A percentile compares a stretch with the other conserved stretches of the same genome.
phyloP scores from a whole-genome alignment of 1,284 basidiomycete species.

The Anthracocystis walkeri region DNA sequence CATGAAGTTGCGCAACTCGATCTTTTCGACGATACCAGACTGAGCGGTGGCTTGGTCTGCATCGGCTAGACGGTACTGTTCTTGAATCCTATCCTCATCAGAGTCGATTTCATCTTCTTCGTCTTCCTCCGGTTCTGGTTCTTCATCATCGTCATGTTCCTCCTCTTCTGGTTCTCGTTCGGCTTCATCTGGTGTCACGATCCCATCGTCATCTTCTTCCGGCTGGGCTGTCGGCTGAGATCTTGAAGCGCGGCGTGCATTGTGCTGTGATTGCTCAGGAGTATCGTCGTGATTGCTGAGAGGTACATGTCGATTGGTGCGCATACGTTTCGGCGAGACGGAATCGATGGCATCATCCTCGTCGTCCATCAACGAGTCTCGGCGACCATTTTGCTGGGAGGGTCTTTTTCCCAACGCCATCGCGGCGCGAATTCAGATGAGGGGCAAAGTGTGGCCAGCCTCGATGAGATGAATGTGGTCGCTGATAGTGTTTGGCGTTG shows the following conservation, averaged over 20 bases:
- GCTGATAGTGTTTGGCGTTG: no score
- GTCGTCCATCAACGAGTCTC: slow-evolving; percentile 17
- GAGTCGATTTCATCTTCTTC: slow-evolving; percentile 39
- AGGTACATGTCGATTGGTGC: slow-evolving; percentile 10
- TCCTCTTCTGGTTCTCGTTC: slow-evolving; percentile 10
- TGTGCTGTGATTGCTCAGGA: slow-evolving; percentile 7
- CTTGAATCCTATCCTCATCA: slow-evolving; percentile 31
- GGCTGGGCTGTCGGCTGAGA: slow-evolving; percentile 6
- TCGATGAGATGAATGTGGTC: no score
- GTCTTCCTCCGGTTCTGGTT: slow-evolving; percentile 21
- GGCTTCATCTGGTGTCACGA: slow-evolving; percentile 69
- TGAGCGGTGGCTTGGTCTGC: slow-evolving; percentile 34
- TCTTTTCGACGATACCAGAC: slow-evolving; percentile 85
- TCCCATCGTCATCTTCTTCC: slow-evolving; percentile 73
- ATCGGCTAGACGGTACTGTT: slow-evolving; percentile 23
- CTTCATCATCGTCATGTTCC: slow-evolving; percentile 16
- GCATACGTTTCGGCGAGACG: slow-evolving; percentile 34
- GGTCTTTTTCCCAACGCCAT: slow-evolving; percentile 40
- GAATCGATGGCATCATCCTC: slow-evolving; percentile 34
- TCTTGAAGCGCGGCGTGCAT: neutral
- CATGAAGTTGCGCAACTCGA: slow-evolving; percentile 95
- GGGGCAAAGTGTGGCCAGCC: neutral
- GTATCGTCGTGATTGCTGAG: slow-evolving; percentile 6
- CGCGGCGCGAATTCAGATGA: neutral
- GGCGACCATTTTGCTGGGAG: slow-evolving; percentile 10